Evolutionary conservation across 1,284 basidiomycete genomes (phyloP).

Genomic region (Trichosporon ovoides): DNA sequence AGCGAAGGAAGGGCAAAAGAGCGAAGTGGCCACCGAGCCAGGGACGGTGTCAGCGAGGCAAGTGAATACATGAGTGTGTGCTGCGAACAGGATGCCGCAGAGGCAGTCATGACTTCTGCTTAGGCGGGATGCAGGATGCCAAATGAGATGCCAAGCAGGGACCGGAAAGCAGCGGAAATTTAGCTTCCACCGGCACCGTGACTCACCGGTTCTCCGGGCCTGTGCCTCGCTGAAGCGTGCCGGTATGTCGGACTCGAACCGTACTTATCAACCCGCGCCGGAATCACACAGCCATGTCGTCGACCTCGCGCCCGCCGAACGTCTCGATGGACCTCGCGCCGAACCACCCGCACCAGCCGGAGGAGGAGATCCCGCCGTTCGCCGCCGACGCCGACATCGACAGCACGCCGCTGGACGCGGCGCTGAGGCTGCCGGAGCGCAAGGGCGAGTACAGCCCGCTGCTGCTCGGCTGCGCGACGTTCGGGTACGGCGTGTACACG

Average conservation of each 20-base stretch:
- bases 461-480: constrained; percentile 64
- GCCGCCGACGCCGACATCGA: constrained; percentile 17
- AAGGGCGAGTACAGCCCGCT: constrained; percentile 40
- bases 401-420: constrained; percentile 19
- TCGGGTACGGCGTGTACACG: constrained; percentile 67
- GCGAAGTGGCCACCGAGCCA: too few species aligned
- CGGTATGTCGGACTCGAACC: neutral
- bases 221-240: neutral
- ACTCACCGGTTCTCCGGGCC: too few species aligned
- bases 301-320: neutral
- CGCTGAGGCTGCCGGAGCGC: constrained; percentile 21
- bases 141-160: too few species aligned
- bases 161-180: too few species aligned
- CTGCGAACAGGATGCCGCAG: too few species aligned
- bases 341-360: constrained; percentile 37
- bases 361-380: constrained; percentile 29
- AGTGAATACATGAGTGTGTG: too few species aligned
- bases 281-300: neutral
- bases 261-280: too few species aligned
- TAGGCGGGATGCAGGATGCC: too few species aligned
- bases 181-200: too few species aligned
- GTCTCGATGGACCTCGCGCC: constrained; percentile 16
- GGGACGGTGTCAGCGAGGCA: too few species aligned
- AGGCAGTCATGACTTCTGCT: too few species aligned
- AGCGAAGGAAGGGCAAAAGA: too few species aligned